A percentile compares a stretch with the other conserved stretches of the same genome.
phyloP scores from a whole-genome alignment of 2,329 filamentous ascomycete genomes.

The Epichloe uncinata region DNA sequence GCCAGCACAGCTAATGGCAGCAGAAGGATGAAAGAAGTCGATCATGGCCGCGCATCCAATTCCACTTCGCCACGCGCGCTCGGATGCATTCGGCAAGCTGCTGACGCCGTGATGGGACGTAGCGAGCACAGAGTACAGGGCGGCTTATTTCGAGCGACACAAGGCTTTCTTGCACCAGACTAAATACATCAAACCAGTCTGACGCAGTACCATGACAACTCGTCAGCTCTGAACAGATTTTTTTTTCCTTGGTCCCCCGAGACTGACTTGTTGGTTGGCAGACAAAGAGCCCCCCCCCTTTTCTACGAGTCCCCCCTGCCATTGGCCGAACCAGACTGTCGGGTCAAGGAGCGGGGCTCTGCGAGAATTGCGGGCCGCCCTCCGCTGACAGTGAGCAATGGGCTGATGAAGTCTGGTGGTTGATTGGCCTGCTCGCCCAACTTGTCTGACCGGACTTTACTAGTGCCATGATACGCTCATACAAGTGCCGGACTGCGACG shows the following conservation, averaged over 20 bases:
- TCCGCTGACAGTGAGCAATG: too few relatives aligned
- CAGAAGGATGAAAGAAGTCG: background rate
- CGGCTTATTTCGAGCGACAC: background rate
- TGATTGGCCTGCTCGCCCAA: too few relatives aligned
- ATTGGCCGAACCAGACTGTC: conserved; percentile 13
- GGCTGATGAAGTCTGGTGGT: too few relatives aligned
- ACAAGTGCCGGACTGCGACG: too few relatives aligned
- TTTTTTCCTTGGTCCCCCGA: too few relatives aligned
- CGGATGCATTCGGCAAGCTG: background rate
- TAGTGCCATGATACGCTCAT: too few relatives aligned
- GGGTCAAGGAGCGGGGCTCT: conserved; percentile 7
- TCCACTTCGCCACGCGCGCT: background rate
- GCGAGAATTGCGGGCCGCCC: conserved; percentile 2
- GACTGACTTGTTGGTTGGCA: too few relatives aligned
- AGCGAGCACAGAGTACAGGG: background rate
- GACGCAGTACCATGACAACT: background rate
- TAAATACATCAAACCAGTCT: too few relatives aligned
- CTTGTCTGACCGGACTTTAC: too few relatives aligned
- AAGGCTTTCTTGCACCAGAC: background rate
- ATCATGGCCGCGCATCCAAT: background rate
- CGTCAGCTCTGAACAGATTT: background rate
- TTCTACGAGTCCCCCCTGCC: background rate
- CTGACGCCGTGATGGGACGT: background rate
- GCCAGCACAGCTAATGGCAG: too few relatives aligned
- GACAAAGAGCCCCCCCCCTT: background rate